Base-by-base conservation (phyloP, 805 yeast genomes). In the Candida xyloterini region DNA sequence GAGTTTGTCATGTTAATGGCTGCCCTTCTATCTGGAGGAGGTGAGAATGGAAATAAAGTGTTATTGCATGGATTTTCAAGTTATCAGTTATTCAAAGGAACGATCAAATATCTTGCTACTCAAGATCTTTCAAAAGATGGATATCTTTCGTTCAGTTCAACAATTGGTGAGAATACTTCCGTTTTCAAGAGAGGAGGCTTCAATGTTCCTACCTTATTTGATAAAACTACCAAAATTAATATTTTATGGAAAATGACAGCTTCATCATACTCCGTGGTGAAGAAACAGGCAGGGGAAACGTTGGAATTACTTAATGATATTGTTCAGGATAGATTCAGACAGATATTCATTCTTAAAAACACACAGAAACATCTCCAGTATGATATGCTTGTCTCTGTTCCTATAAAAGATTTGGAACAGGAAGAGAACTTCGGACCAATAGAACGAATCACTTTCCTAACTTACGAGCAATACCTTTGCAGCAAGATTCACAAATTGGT, bases 41-140 rank as follows among this genome's bases (percentile, higher is more conserved):
- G 91, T 43, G 61, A 67, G 6, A 72, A 70, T 49, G 93, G 95
- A 10, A 83, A 81, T 53, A 84, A 80, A 53, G 81, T 88, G 16
- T 68, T 93, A 40, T 62, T 89, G 27, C 83, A 81, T 51, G 99
- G 98, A 0, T 91, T 84, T 60, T 88, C 96, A 3, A 83, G 95
- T 15, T 93, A 89, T 59, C 99, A 93, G 65, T 67, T 93, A 36
- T 93, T 93, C 70, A 90, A 87, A 59, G 96, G 95, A 57, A 79
- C 86, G 1, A 71, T 93, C 41, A 79, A 79, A 52, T 90, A 84
- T 56, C 58, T 91, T 45, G 95, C 96, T 3, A 76, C 85, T 3
- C 80, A 81, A 71, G 95, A 89, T 60, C 62, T 90, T 34, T 67
- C 74, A 38, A 55, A 67, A 8, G 60, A 62, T 15, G 93, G 91